A percentile compares a stretch with the other conserved stretches of the same genome.
phyloP scores from a whole-genome alignment of 139 green algal genomes.

The Deuterostichococcus epilithicus region DNA sequence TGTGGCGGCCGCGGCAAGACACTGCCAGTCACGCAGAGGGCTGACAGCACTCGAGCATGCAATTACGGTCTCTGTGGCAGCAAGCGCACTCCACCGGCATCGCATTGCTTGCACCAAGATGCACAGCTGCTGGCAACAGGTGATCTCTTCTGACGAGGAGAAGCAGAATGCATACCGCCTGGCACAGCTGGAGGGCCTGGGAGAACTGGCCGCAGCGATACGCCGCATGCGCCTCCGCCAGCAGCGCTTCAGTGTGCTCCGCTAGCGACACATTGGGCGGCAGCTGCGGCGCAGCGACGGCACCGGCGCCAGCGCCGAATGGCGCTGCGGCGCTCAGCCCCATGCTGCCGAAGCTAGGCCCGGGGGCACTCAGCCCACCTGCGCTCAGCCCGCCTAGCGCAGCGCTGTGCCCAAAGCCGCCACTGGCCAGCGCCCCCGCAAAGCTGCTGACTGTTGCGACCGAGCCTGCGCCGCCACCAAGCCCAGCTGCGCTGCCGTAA shows the following conservation, averaged over 20 bases:
- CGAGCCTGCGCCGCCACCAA: too few species aligned
- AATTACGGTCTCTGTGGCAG: neutral
- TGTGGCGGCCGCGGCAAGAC: neutral
- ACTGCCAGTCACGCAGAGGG: neutral
- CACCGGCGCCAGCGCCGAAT: neutral
- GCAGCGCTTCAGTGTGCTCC: neutral
- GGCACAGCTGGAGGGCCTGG: conserved; percentile 47
- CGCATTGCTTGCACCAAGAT: neutral
- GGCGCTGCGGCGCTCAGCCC: neutral
- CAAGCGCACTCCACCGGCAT: neutral
- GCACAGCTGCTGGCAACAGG: neutral
- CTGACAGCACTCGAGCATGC: neutral
- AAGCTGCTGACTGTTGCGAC: too few species aligned
- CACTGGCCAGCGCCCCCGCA: neutral
- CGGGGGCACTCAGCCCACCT: too few species aligned
- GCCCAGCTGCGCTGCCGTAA: too few species aligned
- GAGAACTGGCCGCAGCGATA: conserved; percentile 49
- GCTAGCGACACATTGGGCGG: neutral
- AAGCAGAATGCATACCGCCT: conserved; percentile 32
- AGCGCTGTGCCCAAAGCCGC: neutral
- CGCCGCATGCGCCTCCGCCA: conserved; percentile 45
- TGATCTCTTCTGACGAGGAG: conserved; percentile 4
- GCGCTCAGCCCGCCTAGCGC: neutral
- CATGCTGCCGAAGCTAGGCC: neutral
- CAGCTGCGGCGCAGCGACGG: neutral